Evolutionary conservation across 768 basidiomycete species (phyloP), one percentile per base, ranked within the genome.

Genomic region (Hypholoma fasciculare): DNA sequence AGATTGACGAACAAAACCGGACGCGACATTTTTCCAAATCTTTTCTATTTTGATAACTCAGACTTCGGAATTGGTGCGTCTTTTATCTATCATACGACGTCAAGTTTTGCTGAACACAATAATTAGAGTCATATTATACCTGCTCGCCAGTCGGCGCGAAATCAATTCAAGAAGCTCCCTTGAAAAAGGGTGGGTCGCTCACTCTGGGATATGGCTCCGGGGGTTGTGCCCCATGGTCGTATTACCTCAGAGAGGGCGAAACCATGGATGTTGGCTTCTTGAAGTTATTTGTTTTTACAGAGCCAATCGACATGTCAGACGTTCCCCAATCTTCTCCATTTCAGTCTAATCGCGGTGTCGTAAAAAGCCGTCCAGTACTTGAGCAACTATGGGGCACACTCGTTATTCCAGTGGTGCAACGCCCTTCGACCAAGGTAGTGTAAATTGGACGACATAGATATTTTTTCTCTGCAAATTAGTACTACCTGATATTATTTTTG

Each of bases 1-100:
- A 62, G 61, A 44, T 64, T 73, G 51, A 64, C 52, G 19, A 73
- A 73, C 57, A 58, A 64, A n/a, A 57, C 61, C 16, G 49, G 49
- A 7, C 12, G 36, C 13, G 49, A 61, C 46, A 57, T 73, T 3
- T 71, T 68, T 49, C 55, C 62, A 3, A 61, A 60, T 44, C 38
- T 70, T 12, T 71, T 71, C 49, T 71, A 69, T 49, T 72, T 72
- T 51, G 66, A 72, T 52, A 58, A 63, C 43, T 63, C 63, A 52
- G 72, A 72, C 34, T 58, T 71, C 26, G 67, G 69, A 53, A 69
- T 70, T 26, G 54, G 67, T 66, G 48, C 52, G 62, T 60, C 14
- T 19, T 51, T 16, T 37, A 14, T 51, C 37, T 14, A 37, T 19
- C 11, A 37, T 9, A 6, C 14, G 11, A 2, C 4, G 23, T 2